phyloP scores from a whole-genome alignment of 139 green algal species.

The Klebsormidium nitens region DNA sequence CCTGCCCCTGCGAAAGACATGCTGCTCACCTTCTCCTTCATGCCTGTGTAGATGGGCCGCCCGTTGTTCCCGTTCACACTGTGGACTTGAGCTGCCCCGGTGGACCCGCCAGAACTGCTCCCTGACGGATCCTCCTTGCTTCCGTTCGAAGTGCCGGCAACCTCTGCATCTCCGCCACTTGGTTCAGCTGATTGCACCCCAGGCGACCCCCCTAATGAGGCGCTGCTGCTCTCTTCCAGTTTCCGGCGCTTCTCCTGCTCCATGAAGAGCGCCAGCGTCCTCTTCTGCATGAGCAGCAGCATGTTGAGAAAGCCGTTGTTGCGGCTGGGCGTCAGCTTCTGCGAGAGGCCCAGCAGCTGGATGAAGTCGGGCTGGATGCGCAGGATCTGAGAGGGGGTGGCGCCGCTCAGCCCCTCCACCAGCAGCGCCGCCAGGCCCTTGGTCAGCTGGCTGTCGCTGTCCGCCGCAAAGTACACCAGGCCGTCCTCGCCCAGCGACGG shows the following conservation, averaged over 20 bases:
- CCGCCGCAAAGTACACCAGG: constrained; percentile 80
- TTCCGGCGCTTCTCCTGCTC: not conserved
- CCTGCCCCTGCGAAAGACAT: too few relatives aligned
- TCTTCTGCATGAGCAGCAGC: constrained; percentile 79
- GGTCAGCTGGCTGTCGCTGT: constrained; percentile 94
- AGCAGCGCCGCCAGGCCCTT: constrained; percentile 66
- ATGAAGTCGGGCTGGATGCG: constrained; percentile 68
- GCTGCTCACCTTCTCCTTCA: constrained; percentile 6
- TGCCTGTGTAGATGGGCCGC: not conserved
- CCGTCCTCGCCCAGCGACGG: constrained; percentile 62
- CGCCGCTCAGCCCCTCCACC: constrained; percentile 76
- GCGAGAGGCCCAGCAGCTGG: constrained; percentile 80
- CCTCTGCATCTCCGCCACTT: too few relatives aligned
- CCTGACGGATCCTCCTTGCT: too few relatives aligned
- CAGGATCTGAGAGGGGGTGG: constrained; percentile 55
- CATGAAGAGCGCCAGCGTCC: constrained; percentile 54
- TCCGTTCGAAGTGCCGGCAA: too few relatives aligned
- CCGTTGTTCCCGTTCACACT: too few relatives aligned
- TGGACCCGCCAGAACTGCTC: too few relatives aligned
- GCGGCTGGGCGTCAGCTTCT: constrained; percentile 87
- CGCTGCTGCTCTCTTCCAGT: too few relatives aligned
- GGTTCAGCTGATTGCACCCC: too few relatives aligned
- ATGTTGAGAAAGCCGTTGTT: constrained; percentile 91
- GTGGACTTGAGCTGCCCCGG: too few relatives aligned
- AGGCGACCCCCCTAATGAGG: too few relatives aligned